phyloP scores from a whole-genome alignment of 306 rosid genomes.

The apple (Malus domestica) region DNA sequence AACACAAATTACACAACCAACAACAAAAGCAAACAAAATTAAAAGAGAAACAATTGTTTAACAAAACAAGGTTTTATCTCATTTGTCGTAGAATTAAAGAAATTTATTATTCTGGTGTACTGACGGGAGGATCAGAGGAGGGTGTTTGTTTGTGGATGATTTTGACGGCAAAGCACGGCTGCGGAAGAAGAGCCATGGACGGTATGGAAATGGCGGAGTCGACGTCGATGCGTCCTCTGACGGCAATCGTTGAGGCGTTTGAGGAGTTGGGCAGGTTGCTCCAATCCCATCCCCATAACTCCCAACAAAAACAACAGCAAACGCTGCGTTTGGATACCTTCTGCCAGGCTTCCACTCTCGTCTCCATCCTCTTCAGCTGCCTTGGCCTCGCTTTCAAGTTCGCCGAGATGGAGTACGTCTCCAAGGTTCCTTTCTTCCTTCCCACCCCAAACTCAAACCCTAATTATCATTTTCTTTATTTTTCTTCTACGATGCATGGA shows the following conservation, averaged over 20 bases:
- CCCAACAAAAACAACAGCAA: background rate
- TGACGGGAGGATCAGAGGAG: background rate
- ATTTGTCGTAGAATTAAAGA: no score
- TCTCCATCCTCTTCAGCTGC: slow-evolving; percentile 65
- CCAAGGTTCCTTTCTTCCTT: slow-evolving; percentile 47
- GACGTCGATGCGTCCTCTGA: slow-evolving; percentile 37
- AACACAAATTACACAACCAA: background rate
- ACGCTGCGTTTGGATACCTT: slow-evolving; percentile 42
- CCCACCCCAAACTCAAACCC: background rate
- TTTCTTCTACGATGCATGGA: background rate
- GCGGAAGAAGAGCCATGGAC: slow-evolving; percentile 1
- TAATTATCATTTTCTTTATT: background rate
- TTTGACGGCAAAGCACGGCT: background rate
- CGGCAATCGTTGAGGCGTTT: slow-evolving; percentile 67
- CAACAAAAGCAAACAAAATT: background rate
- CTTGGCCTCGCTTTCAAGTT: slow-evolving; percentile 95
- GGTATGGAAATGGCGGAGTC: background rate
- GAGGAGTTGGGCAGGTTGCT: slow-evolving; percentile 38
- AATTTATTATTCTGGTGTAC: background rate
- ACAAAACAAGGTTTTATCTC: background rate
- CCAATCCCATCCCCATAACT: background rate
- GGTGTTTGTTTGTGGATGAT: background rate
- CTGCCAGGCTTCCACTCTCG: slow-evolving; percentile 54
- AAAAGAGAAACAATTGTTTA: background rate
- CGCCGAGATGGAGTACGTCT: slow-evolving; percentile 80